Base-by-base conservation (phyloP, 2,329 filamentous ascomycete species). In the Aureobasidium mangrovei region DNA sequence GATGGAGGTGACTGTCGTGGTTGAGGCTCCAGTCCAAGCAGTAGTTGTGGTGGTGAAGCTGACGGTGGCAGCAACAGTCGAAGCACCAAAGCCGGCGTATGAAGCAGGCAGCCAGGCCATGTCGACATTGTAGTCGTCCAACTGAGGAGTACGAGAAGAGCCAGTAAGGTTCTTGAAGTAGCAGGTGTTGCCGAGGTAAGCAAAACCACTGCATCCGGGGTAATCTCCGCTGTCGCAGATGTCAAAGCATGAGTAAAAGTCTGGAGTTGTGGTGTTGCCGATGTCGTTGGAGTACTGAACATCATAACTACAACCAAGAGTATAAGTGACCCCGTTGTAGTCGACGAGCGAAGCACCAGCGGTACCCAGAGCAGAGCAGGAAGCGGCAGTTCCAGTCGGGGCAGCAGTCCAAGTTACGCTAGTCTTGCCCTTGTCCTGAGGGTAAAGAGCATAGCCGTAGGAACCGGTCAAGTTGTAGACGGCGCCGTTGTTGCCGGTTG, bases 191-290 rank as follows among this genome's bases (percentile, higher is more conserved):
- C 53, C 53, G 3, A 58, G 31, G 26, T 46, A 59, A 8, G 57
- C 44, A n/a, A 59, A 59, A 18, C 54, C 57, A 26, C n/a, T 45
- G 47, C 57, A 59, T 18, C 33, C 39, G 3, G 49, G 40, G 26
- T 44, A 45, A 12, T 10, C 28, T 27, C 56, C 43, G 7, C 45
- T 49, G 33, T 59, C 54, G 32, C 57, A 59, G 8, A 55, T 36
- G 29, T 54, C 54, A 33, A 59, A 59, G 47, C 57, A 59, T n/a
- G 57, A 59, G 39, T 59, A 59, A 29, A 55, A 59, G 35, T 59
- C 57, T 2, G 57, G 7, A 24, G 53, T 54, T 3, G 55, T 55
- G 9, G 42, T 18, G 39, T 55, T 57, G n/a, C 55, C 57, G 32
- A 59, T 55, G 43, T 59, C 57, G 27, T 32, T 27, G 1, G 51